phyloP scores from a whole-genome alignment of 257 asterid genomes.

The Scutellaria barbata region DNA sequence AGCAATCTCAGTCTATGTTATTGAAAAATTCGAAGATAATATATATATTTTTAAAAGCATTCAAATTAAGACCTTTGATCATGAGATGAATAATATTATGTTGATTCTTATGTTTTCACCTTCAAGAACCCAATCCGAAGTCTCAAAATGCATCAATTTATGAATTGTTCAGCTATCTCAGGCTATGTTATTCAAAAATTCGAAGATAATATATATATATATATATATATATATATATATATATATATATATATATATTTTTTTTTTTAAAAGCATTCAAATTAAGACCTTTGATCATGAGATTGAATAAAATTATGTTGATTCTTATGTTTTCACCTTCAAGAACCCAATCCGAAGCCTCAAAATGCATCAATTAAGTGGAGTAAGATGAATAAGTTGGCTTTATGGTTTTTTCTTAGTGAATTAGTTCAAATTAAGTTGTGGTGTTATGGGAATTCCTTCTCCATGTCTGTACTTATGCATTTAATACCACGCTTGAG shows the following conservation, averaged over 20 bases:
- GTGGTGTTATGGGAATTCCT: constrained; percentile 1
- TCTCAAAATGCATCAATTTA: too few species aligned
- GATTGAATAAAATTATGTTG: background rate
- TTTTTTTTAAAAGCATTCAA: background rate
- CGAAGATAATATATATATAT: too few species aligned
- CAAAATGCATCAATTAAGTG: constrained; percentile 4
- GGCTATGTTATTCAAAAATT: too few species aligned
- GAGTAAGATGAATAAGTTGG: constrained; percentile 3
- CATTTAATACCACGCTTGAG: background rate
- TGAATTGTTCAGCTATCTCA: too few species aligned
- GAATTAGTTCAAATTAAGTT: background rate
- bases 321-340: constrained; percentile 7
- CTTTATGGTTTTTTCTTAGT: background rate
- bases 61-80: constrained; percentile 10
- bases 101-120: constrained; percentile 5
- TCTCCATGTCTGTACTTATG: background rate
- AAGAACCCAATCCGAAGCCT: background rate
- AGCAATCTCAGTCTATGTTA: background rate
- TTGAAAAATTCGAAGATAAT: background rate
- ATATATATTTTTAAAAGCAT: constrained; percentile 1
- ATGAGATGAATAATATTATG: background rate
- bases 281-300: constrained; percentile 9
- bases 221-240: too few species aligned
- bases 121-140: background rate
- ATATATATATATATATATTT: too few species aligned